Base-by-base conservation (phyloP, 306 rosid genomes). In the Alnus rubra region DNA sequence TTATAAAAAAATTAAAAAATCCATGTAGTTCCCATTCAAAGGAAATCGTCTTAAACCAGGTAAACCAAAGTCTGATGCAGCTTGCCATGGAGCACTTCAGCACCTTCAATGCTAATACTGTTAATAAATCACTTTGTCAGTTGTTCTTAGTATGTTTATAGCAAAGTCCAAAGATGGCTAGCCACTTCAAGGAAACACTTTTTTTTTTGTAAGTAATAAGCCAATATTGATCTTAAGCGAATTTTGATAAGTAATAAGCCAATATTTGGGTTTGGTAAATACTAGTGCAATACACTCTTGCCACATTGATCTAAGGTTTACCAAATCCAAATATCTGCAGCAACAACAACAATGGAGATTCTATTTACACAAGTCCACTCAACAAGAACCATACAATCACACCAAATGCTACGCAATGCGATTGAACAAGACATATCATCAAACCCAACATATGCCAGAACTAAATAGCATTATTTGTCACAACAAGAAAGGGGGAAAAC, bases 281-380 rank as follows among this genome's bases (percentile, higher is more conserved):
- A 23, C 18, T 42, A 28, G 53, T 42, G 7, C 53, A n/a, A 45
- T 30, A 19, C 30, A 45, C 54, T 69, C 54, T 69, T 44, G 7
- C 52, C 74, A 42, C 54, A n/a, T 9, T n/a, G 37, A 63, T 33
- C 9, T 12, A 69, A 69, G 15, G n/a, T 44, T 3, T n/a, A 69
- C n/a, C 33, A 18, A 60, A 72, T 72, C 18, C 63, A 13, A 74
- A 73, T 7, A 53, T 69, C 71, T 30, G 15, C 33, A 64, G 42
- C 62, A 69, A 60, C 42, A 60, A 51, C 45, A n/a, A 49, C 69
- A 76, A 81, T 71, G 15, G 28, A 60, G 73, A 56, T 52, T 54
- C 69, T 23, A 37, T 23, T 53, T 52, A 54, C 11, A 9, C 78
- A 2, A 23, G 4, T 59, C 39, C 71, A 5, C 45, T 68, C 23